Conservation (phyloP, 306 rosid genomes). For the Argentina anserina region DNA sequence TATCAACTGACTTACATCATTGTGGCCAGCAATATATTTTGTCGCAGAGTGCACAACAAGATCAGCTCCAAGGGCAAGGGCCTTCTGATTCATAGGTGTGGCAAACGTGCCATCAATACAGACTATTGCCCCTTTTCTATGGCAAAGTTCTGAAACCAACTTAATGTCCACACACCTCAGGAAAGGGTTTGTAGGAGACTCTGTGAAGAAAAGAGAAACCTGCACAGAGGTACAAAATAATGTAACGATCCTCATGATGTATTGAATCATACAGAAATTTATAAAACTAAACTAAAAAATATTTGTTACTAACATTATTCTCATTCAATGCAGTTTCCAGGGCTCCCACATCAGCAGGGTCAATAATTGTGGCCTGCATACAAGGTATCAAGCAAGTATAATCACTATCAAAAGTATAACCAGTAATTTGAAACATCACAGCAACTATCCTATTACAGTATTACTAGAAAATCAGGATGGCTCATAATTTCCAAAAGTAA, state of each 20-base stretch:
- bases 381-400: slow-evolving; percentile 15
- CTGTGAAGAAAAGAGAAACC: slow-evolving; percentile 92
- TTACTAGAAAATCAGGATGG: neutral
- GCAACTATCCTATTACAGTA: neutral
- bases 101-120: slow-evolving; percentile 98
- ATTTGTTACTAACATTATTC: slow-evolving; percentile 57
- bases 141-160: slow-evolving; percentile 90
- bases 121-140: slow-evolving; percentile 72
- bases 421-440: slow-evolving; percentile 4
- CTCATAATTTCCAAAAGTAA: neutral
- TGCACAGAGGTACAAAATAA: slow-evolving; percentile 30
- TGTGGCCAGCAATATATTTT: slow-evolving; percentile 87
- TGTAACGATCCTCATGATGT: neutral
- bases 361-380: slow-evolving; percentile 72
- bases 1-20: slow-evolving; percentile 59
- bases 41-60: slow-evolving; percentile 83
- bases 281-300: neutral
- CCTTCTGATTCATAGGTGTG: slow-evolving; percentile 92
- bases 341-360: slow-evolving; percentile 74
- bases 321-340: slow-evolving; percentile 71
- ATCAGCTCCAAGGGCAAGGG: slow-evolving; percentile 88
- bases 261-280: slow-evolving; percentile 3
- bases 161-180: slow-evolving; percentile 91
- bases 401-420: slow-evolving; percentile 9
- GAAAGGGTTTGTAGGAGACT: slow-evolving; percentile 97